Percentiles rank a stretch among this genome's conserved stretches.
Conservation (phyloP, 306 rosid genomes). For the Lithocarpus polystachyus region DNA sequence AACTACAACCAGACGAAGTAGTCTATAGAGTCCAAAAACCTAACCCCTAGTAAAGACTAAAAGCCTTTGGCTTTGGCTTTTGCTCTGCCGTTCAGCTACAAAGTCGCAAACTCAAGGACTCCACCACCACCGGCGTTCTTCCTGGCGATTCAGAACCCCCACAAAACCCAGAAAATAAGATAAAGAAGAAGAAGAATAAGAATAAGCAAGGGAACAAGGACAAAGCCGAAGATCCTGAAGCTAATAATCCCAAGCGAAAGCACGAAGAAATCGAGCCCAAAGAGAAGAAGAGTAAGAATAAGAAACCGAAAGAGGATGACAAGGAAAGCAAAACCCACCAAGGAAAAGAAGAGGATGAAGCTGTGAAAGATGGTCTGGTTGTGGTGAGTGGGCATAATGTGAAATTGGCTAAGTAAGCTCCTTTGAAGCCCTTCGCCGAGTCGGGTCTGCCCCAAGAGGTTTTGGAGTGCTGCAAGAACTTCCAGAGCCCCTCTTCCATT, state of each 20-base stretch:
- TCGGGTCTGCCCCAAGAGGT: constrained; percentile 70
- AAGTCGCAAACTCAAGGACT: constrained; percentile 44
- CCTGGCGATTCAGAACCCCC: constrained; percentile 32
- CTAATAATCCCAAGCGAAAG: constrained; percentile 50
- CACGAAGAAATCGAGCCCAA: constrained; percentile 24
- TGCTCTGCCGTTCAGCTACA: constrained; percentile 3
- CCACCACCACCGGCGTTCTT: not conserved
- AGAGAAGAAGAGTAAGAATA: constrained; percentile 45
- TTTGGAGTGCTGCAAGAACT: constrained; percentile 73
- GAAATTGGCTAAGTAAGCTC: constrained; percentile 45
- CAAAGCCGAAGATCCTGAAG: constrained; percentile 2
- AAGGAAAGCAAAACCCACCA: constrained; percentile 9
- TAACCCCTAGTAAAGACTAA: too few relatives aligned
- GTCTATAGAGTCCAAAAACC: constrained; percentile 12
- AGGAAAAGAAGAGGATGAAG: constrained; percentile 29
- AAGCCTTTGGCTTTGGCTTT: constrained; percentile 22
- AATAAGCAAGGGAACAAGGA: constrained; percentile 11
- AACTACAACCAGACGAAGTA: too few relatives aligned
- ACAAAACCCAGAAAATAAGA: constrained; percentile 43
- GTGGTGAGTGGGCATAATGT: constrained; percentile 68
- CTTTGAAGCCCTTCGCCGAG: constrained; percentile 45
- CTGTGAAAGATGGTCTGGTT: constrained; percentile 41
- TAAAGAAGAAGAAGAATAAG: constrained; percentile 28
- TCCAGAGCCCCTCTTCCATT: constrained; percentile 77
- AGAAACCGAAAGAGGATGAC: constrained; percentile 30